Base-by-base conservation (phyloP, 2,329 filamentous ascomycete genomes). In the Alternaria dauci region DNA sequence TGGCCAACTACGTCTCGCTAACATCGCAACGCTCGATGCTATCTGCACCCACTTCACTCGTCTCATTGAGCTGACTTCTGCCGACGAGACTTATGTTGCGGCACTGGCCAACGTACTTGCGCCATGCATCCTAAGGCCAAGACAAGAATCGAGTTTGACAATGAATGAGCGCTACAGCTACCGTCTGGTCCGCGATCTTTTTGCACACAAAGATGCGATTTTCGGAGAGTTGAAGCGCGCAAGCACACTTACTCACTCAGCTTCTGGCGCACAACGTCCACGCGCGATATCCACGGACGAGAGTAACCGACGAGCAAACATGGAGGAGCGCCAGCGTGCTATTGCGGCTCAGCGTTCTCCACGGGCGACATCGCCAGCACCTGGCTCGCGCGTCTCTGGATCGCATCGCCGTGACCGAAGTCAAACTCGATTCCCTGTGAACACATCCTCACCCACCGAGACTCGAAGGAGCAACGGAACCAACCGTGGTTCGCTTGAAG, bases 31-130 rank as follows among this genome's bases (percentile, higher is more conserved):
- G n/a, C 88, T 99, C 61, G 95, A 99, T 79, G 95, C 95, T 41
- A 91, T 97, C 76, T 96, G 96, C 85, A 98, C 96, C 68, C 95
- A 99, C 81, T 98, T 99, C 78, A 97, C 94, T 39, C 91, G 95
- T 62, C 84, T 99, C 61, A 96, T 99, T 75, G 95, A 99, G 78
- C 85, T 99, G 65, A 99, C 95, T 2, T 98, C 94, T 14, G 95
- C 95, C 32, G 94, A 97, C 69, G 95, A 99, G 76, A 82, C 88
- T 43, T 99, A 96, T 75, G 82, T 96, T 58, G 77, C 89, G 12
- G 83, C 89, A 38, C 86, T 99, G 39, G 91, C 93, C 2, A 88
- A 88, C 26, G 82, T 84, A 6, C 84, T 99, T 44, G 91, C 93
- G 1, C 91, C 93, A 5, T 97, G 93, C 77, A 88, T 99, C 67